Conservation (phyloP, 257 asterid species). For the Perilla frutescens region DNA sequence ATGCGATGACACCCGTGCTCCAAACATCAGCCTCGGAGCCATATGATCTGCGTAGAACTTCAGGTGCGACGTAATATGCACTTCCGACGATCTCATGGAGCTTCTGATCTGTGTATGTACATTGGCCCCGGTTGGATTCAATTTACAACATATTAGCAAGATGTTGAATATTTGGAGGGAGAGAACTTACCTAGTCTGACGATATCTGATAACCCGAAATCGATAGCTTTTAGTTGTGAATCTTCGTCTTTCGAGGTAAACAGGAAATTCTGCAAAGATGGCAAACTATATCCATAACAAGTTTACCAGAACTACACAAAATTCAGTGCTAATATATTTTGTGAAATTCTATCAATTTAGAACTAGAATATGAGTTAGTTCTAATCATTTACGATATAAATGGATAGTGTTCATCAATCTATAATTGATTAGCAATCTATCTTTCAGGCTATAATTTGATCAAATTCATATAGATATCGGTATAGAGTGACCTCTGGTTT, state of each 20-base stretch:
- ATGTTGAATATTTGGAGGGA: not conserved
- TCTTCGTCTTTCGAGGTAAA: slow-evolving; percentile 59
- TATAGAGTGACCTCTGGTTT: slow-evolving; percentile 66
- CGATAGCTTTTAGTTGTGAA: slow-evolving; percentile 65
- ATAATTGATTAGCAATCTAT: too few relatives aligned
- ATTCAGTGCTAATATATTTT: too few relatives aligned
- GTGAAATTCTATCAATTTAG: too few relatives aligned
- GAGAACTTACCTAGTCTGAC: slow-evolving; percentile 58
- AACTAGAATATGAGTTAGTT: too few relatives aligned
- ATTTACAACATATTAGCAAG: slow-evolving; percentile 1
- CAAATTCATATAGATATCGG: not conserved
- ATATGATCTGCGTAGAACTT: slow-evolving; percentile 39
- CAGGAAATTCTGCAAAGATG: slow-evolving; percentile 60
- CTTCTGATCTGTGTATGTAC: slow-evolving; percentile 60
- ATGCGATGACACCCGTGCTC: slow-evolving; percentile 46
- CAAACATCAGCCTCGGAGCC: slow-evolving; percentile 41
- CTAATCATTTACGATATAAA: too few relatives aligned
- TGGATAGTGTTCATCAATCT: too few relatives aligned
- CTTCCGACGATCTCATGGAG: slow-evolving; percentile 74
- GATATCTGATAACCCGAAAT: slow-evolving; percentile 73
- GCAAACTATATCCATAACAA: too few relatives aligned
- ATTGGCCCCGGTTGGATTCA: slow-evolving; percentile 28
- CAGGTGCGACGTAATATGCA: slow-evolving; percentile 43
- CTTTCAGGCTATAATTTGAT: too few relatives aligned
- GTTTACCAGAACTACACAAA: not conserved